phyloP scores from a whole-genome alignment of 345 rosid genomes.

The Bruguiera gymnorhiza region DNA sequence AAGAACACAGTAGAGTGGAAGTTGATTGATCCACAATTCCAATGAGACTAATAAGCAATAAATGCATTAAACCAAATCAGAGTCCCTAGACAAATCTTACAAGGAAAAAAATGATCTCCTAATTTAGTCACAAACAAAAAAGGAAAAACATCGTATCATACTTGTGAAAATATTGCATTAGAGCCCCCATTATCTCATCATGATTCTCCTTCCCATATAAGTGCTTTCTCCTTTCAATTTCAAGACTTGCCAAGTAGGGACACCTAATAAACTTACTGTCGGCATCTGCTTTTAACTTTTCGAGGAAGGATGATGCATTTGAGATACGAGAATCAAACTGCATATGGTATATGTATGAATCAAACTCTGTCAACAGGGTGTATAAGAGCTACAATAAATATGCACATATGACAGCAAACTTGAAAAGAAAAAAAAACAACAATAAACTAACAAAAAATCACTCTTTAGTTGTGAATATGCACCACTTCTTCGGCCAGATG shows the following conservation, averaged over 20 bases:
- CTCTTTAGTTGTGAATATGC: slow-evolving; percentile 26
- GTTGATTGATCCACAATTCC: neutral
- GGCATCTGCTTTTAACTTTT: slow-evolving; percentile 54
- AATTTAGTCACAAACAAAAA: neutral
- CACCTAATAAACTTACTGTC: slow-evolving; percentile 53
- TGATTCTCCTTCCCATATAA: slow-evolving; percentile 64
- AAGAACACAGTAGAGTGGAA: neutral
- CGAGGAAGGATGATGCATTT: slow-evolving; percentile 60
- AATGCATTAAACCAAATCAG: neutral
- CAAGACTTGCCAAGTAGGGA: slow-evolving; percentile 73
- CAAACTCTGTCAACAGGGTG: slow-evolving; percentile 15
- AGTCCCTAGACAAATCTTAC: neutral
- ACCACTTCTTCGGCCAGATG: slow-evolving; percentile 80
- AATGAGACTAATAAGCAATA: neutral
- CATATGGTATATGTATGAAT: slow-evolving; percentile 25
- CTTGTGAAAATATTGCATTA: slow-evolving; percentile 73
- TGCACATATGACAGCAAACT: neutral
- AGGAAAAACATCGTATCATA: slow-evolving; percentile 17
- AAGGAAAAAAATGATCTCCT: neutral
- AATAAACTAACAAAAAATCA: slow-evolving; percentile 12
- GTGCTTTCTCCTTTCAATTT: slow-evolving; percentile 76
- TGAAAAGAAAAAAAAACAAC: neutral
- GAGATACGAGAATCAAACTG: slow-evolving; percentile 80
- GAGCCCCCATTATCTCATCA: slow-evolving; percentile 49
- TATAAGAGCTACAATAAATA: slow-evolving; percentile 1